Evolutionary conservation across 345 rosid genomes (phyloP).

Genomic region (Pistacia vera): DNA sequence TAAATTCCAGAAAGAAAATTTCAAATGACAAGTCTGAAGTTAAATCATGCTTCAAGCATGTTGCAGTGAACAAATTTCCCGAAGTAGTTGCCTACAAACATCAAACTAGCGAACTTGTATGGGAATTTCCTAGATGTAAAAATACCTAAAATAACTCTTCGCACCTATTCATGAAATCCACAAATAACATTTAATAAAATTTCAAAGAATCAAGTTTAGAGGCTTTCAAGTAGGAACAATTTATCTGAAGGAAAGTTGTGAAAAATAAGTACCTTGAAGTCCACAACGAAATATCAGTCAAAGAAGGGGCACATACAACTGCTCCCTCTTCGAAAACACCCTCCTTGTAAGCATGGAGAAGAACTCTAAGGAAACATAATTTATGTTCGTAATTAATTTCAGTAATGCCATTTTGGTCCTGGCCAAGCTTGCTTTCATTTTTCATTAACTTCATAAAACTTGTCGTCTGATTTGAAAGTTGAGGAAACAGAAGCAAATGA

Average conservation of each 20-base stretch:
- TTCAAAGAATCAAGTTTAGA: background rate
- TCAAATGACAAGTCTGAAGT: background rate
- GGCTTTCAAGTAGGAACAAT: background rate
- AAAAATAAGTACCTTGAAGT: conserved; percentile 55
- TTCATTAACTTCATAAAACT: conserved; percentile 33
- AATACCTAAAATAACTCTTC: background rate
- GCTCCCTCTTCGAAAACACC: conserved; percentile 87
- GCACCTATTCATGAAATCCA: background rate
- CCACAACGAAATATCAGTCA: conserved; percentile 51
- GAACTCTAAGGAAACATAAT: conserved; percentile 73
- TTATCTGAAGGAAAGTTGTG: background rate
- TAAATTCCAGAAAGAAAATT: background rate
- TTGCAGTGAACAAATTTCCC: background rate
- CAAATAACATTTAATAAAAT: background rate
- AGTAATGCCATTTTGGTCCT: conserved; percentile 26
- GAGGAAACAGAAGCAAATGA: conserved; percentile 49
- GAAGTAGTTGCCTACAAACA: background rate
- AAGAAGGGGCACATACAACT: conserved; percentile 65
- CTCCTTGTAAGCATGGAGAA: conserved; percentile 71
- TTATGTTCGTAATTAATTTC: conserved; percentile 37
- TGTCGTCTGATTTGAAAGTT: conserved; percentile 24
- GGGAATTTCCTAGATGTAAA: background rate
- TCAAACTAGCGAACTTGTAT: background rate
- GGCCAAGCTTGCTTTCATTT: conserved; percentile 33
- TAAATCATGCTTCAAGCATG: background rate